Percentiles rank a stretch among this genome's conserved stretches.
Conservation (phyloP, 176 grass and related monocot genomes). For the Lolium perenne region DNA sequence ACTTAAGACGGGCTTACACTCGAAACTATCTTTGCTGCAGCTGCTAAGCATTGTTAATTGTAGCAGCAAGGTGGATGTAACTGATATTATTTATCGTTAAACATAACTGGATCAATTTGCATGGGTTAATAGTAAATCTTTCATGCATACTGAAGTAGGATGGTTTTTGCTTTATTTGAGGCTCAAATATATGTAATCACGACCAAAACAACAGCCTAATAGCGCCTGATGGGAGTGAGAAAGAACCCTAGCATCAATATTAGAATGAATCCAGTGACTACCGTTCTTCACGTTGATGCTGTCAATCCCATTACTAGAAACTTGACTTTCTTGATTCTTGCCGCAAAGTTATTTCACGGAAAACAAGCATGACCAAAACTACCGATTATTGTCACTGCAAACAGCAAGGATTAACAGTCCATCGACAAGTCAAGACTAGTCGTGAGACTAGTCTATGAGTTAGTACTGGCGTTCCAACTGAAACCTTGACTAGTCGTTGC, state of each 20-base stretch:
- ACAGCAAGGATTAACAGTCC: neutral
- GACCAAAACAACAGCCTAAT: neutral
- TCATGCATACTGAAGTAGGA: neutral
- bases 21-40: neutral
- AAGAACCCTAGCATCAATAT: neutral
- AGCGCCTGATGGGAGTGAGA: neutral
- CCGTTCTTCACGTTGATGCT: neutral
- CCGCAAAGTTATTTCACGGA: neutral
- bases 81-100: neutral
- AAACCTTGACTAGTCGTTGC: neutral
- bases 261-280: too few relatives aligned
- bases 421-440: neutral
- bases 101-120: slow-evolving; percentile 2
- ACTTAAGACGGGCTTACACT: neutral
- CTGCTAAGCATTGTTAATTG: slow-evolving; percentile 8
- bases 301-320: slow-evolving; percentile 11
- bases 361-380: slow-evolving; percentile 9
- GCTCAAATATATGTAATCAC: slow-evolving; percentile 3
- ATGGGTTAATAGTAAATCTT: neutral
- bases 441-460: neutral
- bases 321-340: slow-evolving; percentile 12
- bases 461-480: neutral
- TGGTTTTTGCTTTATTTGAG: slow-evolving; percentile 3
- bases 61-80: neutral
- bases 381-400: slow-evolving; percentile 17